phyloP scores from a whole-genome alignment of 2,329 filamentous ascomycete species.

The Aspergillus versicolor region DNA sequence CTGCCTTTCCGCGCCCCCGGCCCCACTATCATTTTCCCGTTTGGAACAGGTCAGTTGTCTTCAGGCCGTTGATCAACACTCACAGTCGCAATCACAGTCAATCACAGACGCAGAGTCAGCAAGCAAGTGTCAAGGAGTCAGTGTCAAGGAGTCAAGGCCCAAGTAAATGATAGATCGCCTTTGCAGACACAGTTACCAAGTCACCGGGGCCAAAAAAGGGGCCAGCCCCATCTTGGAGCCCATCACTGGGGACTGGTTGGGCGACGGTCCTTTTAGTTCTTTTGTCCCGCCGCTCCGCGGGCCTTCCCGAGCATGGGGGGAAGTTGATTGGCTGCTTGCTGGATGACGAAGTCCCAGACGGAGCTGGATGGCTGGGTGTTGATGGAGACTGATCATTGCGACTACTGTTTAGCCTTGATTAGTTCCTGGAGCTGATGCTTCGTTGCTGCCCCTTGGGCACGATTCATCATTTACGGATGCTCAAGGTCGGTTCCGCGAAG shows the following conservation, averaged over 20 bases:
- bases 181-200: not conserved
- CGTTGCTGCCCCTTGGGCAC: not conserved
- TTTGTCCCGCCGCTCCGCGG: not conserved
- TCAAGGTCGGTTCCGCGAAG: not conserved
- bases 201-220: not conserved
- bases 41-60: not conserved
- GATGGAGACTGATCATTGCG: not conserved
- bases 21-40: not conserved
- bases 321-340: no score
- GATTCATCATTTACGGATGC: not conserved
- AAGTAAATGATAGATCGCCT: slow-evolving; percentile 5
- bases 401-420: no score
- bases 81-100: not conserved
- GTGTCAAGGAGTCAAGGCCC: not conserved
- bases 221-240: not conserved
- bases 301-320: not conserved
- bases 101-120: no score
- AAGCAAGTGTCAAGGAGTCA: not conserved
- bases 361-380: no score
- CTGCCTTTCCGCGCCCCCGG: not conserved
- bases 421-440: no score
- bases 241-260: not conserved
- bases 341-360: not conserved
- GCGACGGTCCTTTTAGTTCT: not conserved
- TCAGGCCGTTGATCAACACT: not conserved